Percentiles rank a stretch among this genome's conserved stretches.
phyloP scores from a whole-genome alignment of 805 yeast genomes.

The Teunomyces lycoperdinae region DNA sequence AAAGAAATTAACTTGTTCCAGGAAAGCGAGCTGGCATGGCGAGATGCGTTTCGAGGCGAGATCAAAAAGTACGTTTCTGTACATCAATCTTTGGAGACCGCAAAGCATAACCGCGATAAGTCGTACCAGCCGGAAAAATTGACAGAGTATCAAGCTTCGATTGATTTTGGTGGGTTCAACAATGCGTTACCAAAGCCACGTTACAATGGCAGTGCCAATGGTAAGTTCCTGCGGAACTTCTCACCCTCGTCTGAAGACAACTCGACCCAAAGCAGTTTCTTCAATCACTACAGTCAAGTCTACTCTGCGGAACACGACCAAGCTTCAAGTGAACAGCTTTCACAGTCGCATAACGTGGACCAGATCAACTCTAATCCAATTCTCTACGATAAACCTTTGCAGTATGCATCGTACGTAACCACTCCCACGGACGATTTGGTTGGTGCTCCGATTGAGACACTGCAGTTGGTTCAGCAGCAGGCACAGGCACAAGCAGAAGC shows the following conservation, averaged over 20 bases:
- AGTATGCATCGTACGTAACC: background rate
- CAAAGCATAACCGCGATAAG: slow-evolving; percentile 21
- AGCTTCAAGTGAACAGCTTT: background rate
- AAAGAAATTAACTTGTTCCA: slow-evolving; percentile 23
- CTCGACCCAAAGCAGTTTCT: slow-evolving; percentile 5
- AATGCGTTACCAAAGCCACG: slow-evolving; percentile 24
- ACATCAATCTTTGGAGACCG: slow-evolving; percentile 27
- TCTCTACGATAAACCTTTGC: slow-evolving; percentile 3
- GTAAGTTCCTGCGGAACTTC: slow-evolving; percentile 9
- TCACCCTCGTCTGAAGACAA: slow-evolving; percentile 12
- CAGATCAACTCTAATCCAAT: slow-evolving; percentile 10
- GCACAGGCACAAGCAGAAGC: slow-evolving; percentile 2
- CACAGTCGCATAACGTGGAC: background rate
- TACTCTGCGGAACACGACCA: slow-evolving; percentile 13
- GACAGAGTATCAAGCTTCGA: slow-evolving; percentile 36
- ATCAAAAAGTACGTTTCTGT: slow-evolving; percentile 27
- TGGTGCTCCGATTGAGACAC: background rate
- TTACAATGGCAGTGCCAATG: slow-evolving; percentile 5
- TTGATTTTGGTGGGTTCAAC: slow-evolving; percentile 37
- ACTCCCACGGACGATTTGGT: background rate
- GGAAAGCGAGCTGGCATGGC: slow-evolving; percentile 32
- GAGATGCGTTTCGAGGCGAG: slow-evolving; percentile 23
- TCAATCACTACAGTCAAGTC: slow-evolving; percentile 15
- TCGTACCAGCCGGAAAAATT: slow-evolving; percentile 30
- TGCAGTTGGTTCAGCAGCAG: slow-evolving; percentile 1